Base-by-base conservation (phyloP, 306 rosid genomes). In the Glycyrrhiza uralensis region DNA sequence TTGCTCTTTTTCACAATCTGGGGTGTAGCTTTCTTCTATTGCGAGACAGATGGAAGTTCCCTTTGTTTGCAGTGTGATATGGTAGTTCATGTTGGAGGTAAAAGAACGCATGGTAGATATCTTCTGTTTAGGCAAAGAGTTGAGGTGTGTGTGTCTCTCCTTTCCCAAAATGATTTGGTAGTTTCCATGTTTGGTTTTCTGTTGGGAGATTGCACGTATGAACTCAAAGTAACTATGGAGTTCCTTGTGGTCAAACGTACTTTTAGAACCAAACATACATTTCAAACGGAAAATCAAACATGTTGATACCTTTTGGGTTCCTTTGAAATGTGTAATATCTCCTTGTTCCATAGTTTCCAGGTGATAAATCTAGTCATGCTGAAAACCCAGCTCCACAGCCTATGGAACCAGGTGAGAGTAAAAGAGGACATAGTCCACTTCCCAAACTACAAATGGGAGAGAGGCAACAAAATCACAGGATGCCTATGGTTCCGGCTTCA, bases 1-100 rank as follows among this genome's bases (percentile, higher is more conserved):
- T 6, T 3, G 1, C 45, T 47, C 30, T 76, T 68, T 54, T 71
- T n/a, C n/a, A n/a, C 81, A 60, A 76, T 67, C 33, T 76, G 58
- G 58, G 82, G 4, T 84, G 85, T 77, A 94, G 97, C 97, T 87
- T 94, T 94, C 95, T 94, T 94, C 75, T 94, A 88, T 74, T 94
- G 99, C 82, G 99, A 94, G 80, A 83, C 87, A 42, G 99, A 94
- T 76, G 99, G 96, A 19, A 94, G 92, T 72, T 91, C 95, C 65
- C 96, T 94, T 30, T 94, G 99, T 78, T 85, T 94, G 86, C 97
- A 94, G 84, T 94, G 99, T 46, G 99, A 94, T 78, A 82, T 91
- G 97, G 61, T 82, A 59, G 95, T 94, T 82, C 99, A 94, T 80
- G 99, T 94, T 69, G 99, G 99, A 20, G 99, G 99, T 52, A 94